These are phyloP conservation scores for Brassica napus DNA, from an alignment of 345 rosid genomes.

Conservation along the genomic window DNA sequence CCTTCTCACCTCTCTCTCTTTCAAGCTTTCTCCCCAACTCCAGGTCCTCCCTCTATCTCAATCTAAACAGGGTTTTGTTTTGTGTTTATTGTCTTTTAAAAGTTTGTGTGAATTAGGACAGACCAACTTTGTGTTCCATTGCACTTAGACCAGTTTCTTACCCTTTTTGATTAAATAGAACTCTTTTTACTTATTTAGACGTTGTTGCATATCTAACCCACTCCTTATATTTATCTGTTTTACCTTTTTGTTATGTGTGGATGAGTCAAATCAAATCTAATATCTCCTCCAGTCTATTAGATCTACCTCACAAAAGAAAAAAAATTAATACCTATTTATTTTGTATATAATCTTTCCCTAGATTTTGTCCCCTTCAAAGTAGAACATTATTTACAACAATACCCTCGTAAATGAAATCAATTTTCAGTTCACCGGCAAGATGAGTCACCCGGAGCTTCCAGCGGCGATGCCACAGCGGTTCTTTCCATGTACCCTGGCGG, in stretches of 20 bases:
- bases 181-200: background rate
- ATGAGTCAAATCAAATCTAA: conserved; percentile 28
- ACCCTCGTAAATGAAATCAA: conserved; percentile 2
- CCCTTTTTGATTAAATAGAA: conserved; percentile 8
- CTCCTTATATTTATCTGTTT: background rate
- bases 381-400: conserved; percentile 11
- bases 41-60: conserved; percentile 36
- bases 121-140: conserved; percentile 15
- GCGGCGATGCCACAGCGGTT: conserved; percentile 41
- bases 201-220: conserved; percentile 1
- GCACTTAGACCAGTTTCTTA: conserved; percentile 19
- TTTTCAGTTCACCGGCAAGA: conserved; percentile 31
- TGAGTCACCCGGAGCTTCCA: conserved; percentile 30
- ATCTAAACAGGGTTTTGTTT: conserved; percentile 8
- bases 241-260: background rate
- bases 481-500: conserved; percentile 57
- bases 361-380: conserved; percentile 32
- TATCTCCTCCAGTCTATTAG: background rate
- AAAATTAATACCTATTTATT: background rate
- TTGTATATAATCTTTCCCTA: conserved; percentile 33
- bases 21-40: conserved; percentile 48
- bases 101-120: conserved; percentile 19
- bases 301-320: background rate
- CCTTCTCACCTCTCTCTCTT: conserved; percentile 52
- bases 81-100: background rate